Evolutionary conservation across 1,139 yeast species (phyloP).

Genomic region (Saccharomyces hybrid): DNA sequence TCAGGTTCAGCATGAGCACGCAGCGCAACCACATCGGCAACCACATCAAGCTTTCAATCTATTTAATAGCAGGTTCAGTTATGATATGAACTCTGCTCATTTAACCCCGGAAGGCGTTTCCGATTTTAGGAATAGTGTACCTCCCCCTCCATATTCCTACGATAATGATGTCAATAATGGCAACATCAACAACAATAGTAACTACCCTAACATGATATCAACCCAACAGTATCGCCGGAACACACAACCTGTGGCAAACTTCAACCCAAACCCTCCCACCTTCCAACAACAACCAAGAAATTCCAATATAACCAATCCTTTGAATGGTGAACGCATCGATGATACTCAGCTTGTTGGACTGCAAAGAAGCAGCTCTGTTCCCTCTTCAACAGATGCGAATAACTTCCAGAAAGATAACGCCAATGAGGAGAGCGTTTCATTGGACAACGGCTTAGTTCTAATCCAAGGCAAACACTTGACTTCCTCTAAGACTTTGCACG

Average conservation of each 20-base stretch:
- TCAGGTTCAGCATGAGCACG: not conserved
- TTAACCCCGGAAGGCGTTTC: not conserved
- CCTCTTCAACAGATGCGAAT: conserved; percentile 3
- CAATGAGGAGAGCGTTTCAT: conserved; percentile 11
- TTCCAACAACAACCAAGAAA: conserved; percentile 4
- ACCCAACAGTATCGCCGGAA: conserved; percentile 11
- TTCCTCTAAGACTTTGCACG: conserved; percentile 23
- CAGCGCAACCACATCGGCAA: conserved; percentile 4
- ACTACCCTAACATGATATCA: conserved; percentile 6
- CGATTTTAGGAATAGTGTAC: not conserved
- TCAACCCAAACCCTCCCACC: conserved; percentile 6
- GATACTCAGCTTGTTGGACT: not conserved
- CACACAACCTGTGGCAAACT: conserved; percentile 9
- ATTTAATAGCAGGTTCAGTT: conserved; percentile 1
- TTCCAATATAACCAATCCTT: conserved; percentile 5
- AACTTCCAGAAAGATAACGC: not conserved
- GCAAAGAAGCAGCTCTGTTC: conserved; percentile 2
- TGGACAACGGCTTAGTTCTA: conserved; percentile 22
- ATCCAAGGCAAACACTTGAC: conserved; percentile 18
- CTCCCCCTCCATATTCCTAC: conserved; percentile 12
- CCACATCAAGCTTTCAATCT: conserved; percentile 12
- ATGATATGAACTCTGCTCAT: not conserved
- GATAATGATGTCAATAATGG: not conserved
- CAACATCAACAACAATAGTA: conserved; percentile 6
- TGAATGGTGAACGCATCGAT: not conserved